These are phyloP conservation scores for Eutrema japonicum DNA, from an alignment of 345 rosid genomes.

Conservation along the genomic window DNA sequence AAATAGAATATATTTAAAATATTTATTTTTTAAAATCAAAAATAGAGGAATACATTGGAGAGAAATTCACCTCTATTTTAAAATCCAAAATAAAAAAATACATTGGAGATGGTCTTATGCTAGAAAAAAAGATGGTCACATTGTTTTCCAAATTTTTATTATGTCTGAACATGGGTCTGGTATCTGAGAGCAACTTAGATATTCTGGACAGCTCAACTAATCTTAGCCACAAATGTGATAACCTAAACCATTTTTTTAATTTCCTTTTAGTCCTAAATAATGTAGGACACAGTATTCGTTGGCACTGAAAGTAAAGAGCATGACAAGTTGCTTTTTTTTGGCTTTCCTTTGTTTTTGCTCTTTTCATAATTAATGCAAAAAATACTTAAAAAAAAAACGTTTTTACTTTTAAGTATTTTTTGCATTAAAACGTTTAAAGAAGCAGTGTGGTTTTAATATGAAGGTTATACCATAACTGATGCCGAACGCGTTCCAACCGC, in stretches of 20 bases:
- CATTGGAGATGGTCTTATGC: too few species aligned
- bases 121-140: conserved; percentile 23
- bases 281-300: conserved; percentile 28
- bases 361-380: neutral
- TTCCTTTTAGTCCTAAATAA: conserved; percentile 10
- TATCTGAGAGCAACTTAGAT: conserved; percentile 44
- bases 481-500: neutral
- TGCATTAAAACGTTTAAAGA: too few species aligned
- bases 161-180: conserved; percentile 32
- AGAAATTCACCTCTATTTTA: too few species aligned
- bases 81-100: too few species aligned
- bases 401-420: too few species aligned
- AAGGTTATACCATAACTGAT: neutral
- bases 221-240: conserved; percentile 41
- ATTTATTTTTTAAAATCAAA: too few species aligned
- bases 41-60: too few species aligned
- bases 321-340: conserved; percentile 14
- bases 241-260: conserved; percentile 18
- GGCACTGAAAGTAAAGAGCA: conserved; percentile 26
- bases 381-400: too few species aligned
- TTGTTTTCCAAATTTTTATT: conserved; percentile 8
- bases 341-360: conserved; percentile 13
- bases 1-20: too few species aligned
- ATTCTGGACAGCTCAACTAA: conserved; percentile 46
- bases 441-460: neutral